Evolutionary conservation across 495 filamentous ascomycete species (phyloP).

Genomic region (Penicillium waksmanii): DNA sequence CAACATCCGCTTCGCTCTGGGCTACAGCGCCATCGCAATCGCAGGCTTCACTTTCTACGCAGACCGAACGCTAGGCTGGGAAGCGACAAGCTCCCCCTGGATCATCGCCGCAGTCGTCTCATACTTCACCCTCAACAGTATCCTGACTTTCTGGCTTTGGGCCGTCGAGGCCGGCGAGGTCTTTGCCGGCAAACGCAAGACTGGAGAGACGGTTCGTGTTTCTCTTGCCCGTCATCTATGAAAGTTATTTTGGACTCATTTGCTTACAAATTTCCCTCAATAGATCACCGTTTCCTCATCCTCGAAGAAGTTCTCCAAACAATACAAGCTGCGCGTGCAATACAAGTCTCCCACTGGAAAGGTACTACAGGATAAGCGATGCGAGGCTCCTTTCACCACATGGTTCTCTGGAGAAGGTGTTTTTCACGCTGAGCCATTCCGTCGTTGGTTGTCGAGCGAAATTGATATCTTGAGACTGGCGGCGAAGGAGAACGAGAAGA

Average conservation of each 20-base stretch:
- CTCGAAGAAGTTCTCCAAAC: conserved; percentile 74
- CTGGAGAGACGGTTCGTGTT: conserved; percentile 56
- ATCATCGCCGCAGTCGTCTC: conserved; percentile 69
- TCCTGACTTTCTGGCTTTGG: conserved; percentile 86
- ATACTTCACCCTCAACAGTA: conserved; percentile 80
- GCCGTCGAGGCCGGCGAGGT: conserved; percentile 79
- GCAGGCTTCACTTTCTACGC: conserved; percentile 82
- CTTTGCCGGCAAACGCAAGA: conserved; percentile 68
- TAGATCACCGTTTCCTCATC: conserved; percentile 70
- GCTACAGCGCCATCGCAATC: conserved; percentile 80
- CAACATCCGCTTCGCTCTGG: conserved; percentile 80
- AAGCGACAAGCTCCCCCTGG: conserved; percentile 74
- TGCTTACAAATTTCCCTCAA: conserved; percentile 2
- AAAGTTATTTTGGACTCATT: background rate
- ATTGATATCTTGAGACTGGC: conserved; percentile 69
- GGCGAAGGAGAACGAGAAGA: conserved; percentile 62
- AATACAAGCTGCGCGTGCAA: conserved; percentile 73
- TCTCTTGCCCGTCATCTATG: no score
- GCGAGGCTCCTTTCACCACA: conserved; percentile 72
- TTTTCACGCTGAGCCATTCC: conserved; percentile 84
- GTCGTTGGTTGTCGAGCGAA: conserved; percentile 73
- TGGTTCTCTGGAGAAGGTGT: conserved; percentile 86
- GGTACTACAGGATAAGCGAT: conserved; percentile 51
- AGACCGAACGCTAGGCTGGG: conserved; percentile 90
- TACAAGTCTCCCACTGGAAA: conserved; percentile 53